Evolutionary conservation across 495 filamentous ascomycete species (phyloP), one percentile per base, ranked within the genome.

Genomic region (Penicillium waksmanii): DNA sequence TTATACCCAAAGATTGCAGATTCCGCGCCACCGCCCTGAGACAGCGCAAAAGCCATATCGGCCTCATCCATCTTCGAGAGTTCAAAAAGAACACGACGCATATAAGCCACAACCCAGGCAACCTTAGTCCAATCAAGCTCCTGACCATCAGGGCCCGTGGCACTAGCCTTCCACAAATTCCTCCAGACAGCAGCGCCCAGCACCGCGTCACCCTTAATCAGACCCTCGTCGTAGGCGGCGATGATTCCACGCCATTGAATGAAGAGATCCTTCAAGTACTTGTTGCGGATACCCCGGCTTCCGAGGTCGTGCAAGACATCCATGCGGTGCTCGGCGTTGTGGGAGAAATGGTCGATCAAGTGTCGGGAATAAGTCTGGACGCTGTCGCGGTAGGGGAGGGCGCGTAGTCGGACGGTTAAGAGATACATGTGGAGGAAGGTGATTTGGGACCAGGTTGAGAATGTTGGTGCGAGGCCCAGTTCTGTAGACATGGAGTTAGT

Each of bases 361-460:
- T 92, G 87, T 58, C 90, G 90, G 54, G 88, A 86, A 80, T 89
- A 92, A 11, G 80, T 77, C 51, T 77, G 77, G 38, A 80, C 61
- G 27, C 80, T 82, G 19, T 87, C 80, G n/a, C 73, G 74, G 3
- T 80, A 71, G 19, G 89, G 89, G 57, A 95, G 83, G 58, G 81
- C 82, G 50, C 95, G 90, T 48, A 97, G 77, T 43, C 94, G 89
- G n/a, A 89, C 88, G n/a, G 89, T 88, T 42, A 97, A 73, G 51
- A 96, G 83, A 79, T 96, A 97, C 86, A 98, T 89, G 78, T 98
- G 93, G 13, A 98, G 83, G 78, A 98, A 92, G 18, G 93, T 93
- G 42, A 98, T 85, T 70, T 97, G 95, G 7, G 96, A 88, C 96
- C 95, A 98, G 49, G 90, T 93, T 58, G 84, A 90, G 77, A 98